Base-by-base conservation (phyloP, 495 filamentous ascomycete species). In the Elaphomyces granulatus region DNA sequence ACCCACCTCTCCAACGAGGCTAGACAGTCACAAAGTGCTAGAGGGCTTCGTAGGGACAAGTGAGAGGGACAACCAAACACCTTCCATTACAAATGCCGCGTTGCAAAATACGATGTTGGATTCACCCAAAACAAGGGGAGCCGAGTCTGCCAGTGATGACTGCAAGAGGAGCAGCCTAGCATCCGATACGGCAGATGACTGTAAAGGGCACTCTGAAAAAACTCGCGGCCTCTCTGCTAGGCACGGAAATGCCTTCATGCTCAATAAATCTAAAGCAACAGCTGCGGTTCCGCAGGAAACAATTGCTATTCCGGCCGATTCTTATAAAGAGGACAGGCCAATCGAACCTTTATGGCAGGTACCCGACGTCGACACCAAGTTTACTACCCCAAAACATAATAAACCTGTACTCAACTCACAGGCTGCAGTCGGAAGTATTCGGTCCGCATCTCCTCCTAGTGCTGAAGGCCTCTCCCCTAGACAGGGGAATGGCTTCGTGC, bases 301-400 rank as follows among this genome's bases (percentile, higher is more conserved):
- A 28, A 6, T 6, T 12, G 6, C 6, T 6, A n/a, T n/a, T n/a
- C 23, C 23, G 12, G 6, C 6, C 6, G 12, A 28, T 28, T 28
- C 6, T 28, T 28, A 28, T 12, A 28, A 6, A 6, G 12, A 28
- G 31, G 37, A 17, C 32, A 38, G 45, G 32, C 35, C 46, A 28
- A 47, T 49, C 38, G 56, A 60, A 31, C 50, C 52, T 3, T 38
- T 50, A 42, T 66, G 64, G 64, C 55, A 51, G 35, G 59, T 59
- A 40, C 64, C 64, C 45, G 61, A 65, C 8, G 50, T 68, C 36
- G 51, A 54, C 35, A 38, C 30, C 17, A 38, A 46, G 4, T 57
- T 64, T 34, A 54, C 54, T 36, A 66, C 62, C 8, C 64, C 64
- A 15, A 51, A 47, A 15, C 37, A 43, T 7, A 47, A 51, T 32